phyloP scores from a whole-genome alignment of 108 stramenopile species.

The Fragilariopsis cylindrus region DNA sequence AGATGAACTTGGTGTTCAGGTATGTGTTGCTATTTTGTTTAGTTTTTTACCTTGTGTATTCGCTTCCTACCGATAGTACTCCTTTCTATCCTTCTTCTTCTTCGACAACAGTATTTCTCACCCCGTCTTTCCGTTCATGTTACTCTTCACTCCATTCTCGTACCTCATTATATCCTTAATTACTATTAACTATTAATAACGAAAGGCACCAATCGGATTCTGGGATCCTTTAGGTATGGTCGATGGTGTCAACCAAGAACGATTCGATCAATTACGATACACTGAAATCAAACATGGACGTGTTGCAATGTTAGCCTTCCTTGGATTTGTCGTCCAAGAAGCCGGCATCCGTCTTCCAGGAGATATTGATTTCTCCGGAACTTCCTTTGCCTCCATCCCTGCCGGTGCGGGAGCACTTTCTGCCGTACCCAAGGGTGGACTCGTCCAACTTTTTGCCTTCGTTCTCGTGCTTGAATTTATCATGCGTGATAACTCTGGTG shows the following conservation, averaged over 20 bases:
- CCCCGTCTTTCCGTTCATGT: too few species aligned
- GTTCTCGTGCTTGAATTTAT: constrained; percentile 60
- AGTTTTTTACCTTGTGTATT: too few species aligned
- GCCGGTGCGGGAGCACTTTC: constrained; percentile 52
- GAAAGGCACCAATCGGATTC: constrained; percentile 84
- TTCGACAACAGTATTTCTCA: not conserved
- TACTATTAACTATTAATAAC: constrained; percentile 1
- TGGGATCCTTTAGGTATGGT: constrained; percentile 76
- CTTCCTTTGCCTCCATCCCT: constrained; percentile 59
- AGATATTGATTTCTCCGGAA: constrained; percentile 41
- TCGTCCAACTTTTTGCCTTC: constrained; percentile 64
- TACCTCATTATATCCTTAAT: not conserved
- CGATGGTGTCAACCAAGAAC: constrained; percentile 41
- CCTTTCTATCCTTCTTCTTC: not conserved
- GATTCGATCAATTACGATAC: constrained; percentile 70
- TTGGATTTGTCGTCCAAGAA: constrained; percentile 43
- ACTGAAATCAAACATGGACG: constrained; percentile 90
- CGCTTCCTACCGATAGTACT: too few species aligned
- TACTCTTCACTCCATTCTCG: not conserved
- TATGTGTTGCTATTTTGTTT: not conserved
- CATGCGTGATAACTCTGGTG: constrained; percentile 52
- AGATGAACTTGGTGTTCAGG: constrained; percentile 79
- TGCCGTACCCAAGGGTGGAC: constrained; percentile 56
- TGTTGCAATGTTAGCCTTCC: constrained; percentile 82
- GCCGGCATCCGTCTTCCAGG: constrained; percentile 65